phyloP scores from a whole-genome alignment of 805 yeast genomes.

The Starmerella riodocensis region DNA sequence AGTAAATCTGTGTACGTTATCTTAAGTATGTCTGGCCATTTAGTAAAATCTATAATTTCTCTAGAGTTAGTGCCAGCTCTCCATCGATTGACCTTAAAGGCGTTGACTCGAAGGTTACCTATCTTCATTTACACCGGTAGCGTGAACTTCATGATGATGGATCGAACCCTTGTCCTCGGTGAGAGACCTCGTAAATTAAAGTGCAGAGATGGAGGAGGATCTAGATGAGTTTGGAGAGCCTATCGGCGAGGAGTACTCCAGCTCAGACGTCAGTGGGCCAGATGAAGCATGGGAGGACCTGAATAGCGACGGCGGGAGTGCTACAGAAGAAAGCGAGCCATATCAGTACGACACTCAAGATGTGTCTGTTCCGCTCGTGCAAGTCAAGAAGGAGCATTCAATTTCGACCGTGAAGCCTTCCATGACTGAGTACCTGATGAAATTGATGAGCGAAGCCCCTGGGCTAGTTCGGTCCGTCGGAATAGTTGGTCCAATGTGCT shows the following conservation, averaged over 20 bases:
- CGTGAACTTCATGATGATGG: too few relatives aligned
- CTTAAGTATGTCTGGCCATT: too few relatives aligned
- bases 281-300: slow-evolving; percentile 75
- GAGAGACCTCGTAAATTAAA: background rate
- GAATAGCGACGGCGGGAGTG: slow-evolving; percentile 38
- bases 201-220: slow-evolving; percentile 16
- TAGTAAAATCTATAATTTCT: background rate
- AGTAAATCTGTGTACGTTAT: slow-evolving; percentile 1
- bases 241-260: slow-evolving; percentile 22
- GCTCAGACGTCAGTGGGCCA: slow-evolving; percentile 48
- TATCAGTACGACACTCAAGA: background rate
- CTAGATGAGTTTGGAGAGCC: slow-evolving; percentile 28
- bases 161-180: too few relatives aligned
- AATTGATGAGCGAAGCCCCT: background rate
- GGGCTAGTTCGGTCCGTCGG: background rate
- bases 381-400: background rate
- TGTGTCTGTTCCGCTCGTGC: background rate
- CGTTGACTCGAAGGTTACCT: too few relatives aligned
- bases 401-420: background rate
- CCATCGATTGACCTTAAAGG: too few relatives aligned
- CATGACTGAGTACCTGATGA: background rate
- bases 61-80: too few relatives aligned
- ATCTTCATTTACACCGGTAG: too few relatives aligned
- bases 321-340: background rate
- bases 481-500: background rate